These are phyloP conservation scores for Tolypocladium ovalisporum DNA, from an alignment of 2,329 filamentous ascomycete genomes.

Conservation along the genomic window DNA sequence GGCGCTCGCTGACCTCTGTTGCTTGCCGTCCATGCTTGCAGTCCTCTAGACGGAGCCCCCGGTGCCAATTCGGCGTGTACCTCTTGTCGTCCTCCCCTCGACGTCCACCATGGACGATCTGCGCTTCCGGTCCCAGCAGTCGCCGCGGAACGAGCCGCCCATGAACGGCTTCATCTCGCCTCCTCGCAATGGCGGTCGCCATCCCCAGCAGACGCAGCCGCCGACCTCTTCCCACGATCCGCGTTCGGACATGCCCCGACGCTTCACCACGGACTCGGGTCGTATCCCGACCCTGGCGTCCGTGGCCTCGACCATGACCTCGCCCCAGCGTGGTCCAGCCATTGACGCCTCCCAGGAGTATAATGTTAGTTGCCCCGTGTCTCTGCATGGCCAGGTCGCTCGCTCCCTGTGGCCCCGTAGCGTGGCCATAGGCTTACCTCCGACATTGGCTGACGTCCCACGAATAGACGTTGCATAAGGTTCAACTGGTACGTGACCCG, in stretches of 20 bases:
- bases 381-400: neutral
- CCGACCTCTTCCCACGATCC: constrained; percentile 44
- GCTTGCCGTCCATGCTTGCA: constrained; percentile 25
- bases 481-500: constrained; percentile 59
- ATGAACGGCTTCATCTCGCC: constrained; percentile 68
- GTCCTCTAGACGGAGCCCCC: constrained; percentile 18
- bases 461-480: constrained; percentile 53
- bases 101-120: constrained; percentile 57
- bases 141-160: constrained; percentile 63
- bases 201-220: constrained; percentile 32
- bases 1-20: constrained; percentile 16
- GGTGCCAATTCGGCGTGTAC: constrained; percentile 27
- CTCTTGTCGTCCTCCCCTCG: constrained; percentile 16
- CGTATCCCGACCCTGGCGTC: constrained; percentile 66
- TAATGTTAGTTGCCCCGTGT: constrained; percentile 19
- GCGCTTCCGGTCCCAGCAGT: constrained; percentile 67
- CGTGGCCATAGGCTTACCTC: neutral
- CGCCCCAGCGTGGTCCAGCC: constrained; percentile 36
- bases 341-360: constrained; percentile 33
- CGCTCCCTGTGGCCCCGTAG: neutral
- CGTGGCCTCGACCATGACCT: constrained; percentile 30
- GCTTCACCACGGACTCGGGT: constrained; percentile 88
- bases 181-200: constrained; percentile 56
- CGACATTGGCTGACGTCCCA: constrained; percentile 15
- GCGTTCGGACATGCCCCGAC: constrained; percentile 70